These are phyloP conservation scores for Phytophthora foliorum DNA, from an alignment of 352 stramenopile species.

Conservation along the genomic window DNA sequence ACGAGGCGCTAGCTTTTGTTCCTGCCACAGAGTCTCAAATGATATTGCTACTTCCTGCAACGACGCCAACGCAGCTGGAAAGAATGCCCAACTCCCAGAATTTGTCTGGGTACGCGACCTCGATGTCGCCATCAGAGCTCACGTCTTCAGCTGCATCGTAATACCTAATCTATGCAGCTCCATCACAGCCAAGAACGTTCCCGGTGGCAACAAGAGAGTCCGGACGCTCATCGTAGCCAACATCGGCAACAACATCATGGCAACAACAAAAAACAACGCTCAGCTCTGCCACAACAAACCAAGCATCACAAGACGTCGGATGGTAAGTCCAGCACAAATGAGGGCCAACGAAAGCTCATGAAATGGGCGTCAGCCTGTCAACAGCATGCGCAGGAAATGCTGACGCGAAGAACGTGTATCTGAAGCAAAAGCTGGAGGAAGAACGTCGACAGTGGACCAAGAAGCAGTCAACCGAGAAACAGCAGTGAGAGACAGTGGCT, in stretches of 20 bases:
- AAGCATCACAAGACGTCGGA: conserved; percentile 1
- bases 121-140: too few species aligned
- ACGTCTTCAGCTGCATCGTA: too few species aligned
- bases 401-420: conserved; percentile 7
- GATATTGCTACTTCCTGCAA: not conserved
- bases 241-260: not conserved
- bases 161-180: too few species aligned
- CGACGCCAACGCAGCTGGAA: not conserved
- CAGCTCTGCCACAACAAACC: not conserved
- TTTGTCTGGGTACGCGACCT: too few species aligned
- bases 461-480: not conserved
- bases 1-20: not conserved
- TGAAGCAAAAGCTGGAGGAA: conserved; percentile 13
- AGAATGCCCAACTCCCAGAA: not conserved
- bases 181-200: too few species aligned
- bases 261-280: not conserved
- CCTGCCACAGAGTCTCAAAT: not conserved
- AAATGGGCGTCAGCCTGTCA: conserved; percentile 7
- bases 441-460: conserved; percentile 10
- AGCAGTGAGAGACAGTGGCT: not conserved
- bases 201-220: too few species aligned
- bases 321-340: not conserved
- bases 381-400: not conserved
- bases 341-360: not conserved
- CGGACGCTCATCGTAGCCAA: not conserved